Evolutionary conservation across 306 rosid genomes (phyloP), one percentile per base, ranked within the genome.

Genomic region (Cicer cuneatum): DNA sequence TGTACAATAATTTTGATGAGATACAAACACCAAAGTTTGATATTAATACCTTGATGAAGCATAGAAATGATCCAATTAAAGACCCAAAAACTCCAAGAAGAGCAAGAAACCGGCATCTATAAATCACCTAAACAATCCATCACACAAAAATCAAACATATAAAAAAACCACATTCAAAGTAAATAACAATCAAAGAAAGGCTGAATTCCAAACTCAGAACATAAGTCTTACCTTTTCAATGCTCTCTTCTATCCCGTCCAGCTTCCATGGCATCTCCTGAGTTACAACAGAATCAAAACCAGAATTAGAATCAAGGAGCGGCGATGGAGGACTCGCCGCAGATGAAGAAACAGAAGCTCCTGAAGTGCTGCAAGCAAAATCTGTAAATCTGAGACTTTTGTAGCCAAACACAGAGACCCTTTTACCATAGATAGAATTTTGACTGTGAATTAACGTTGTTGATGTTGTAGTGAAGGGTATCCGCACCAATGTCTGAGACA

Each of bases 41-140:
- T 40, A 82, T 45, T 0, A 64, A 59, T 89, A 94, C 98, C 97
- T 90, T 91, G 73, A 91, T 59, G 77, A 88, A 94, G 79, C 98
- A 94, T 4, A 90, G 82, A 67, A 91, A 0, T 7, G 98, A 91
- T 41, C 97, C 97, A 77, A 82, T 35, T 57, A 94, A 83, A 81
- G 97, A 90, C 19, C 98, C 97, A n/a, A 91, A 71, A 29, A 91
- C 98, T 70, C 97, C 98, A 46, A 94, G 75, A 81, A 88, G 56
- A 2, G 97, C 66, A 83, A 91, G 15, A 74, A 94, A 94, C 10
- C 97, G 87, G 73, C 89, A 88, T 66, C 97, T 84, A 64, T 90
- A 91, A 47, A 94, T 83, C 41, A 61, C 82, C 97, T 94, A 57
- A 81, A 81, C 16, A 80, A 45, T 15, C 45, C 72, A 77, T 19